phyloP scores from a whole-genome alignment of 495 filamentous ascomycete genomes.

The Endocarpon pusillum region DNA sequence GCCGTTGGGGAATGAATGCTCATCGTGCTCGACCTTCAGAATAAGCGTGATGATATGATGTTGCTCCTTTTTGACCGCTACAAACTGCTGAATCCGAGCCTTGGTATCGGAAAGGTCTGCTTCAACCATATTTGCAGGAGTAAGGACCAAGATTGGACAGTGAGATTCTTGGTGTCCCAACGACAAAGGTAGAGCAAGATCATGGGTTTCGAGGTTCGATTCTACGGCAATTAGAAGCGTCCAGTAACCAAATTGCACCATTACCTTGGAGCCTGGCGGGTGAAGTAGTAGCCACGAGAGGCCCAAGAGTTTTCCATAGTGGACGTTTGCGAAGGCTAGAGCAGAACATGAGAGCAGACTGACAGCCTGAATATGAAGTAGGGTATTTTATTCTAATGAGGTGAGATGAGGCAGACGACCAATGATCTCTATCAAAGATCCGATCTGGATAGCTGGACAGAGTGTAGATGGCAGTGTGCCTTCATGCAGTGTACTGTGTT shows the following conservation, averaged over 20 bases:
- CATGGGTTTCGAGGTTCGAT: conserved; percentile 30
- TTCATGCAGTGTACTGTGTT: neutral
- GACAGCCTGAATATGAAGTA: neutral
- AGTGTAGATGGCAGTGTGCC: neutral
- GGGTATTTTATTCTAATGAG: neutral
- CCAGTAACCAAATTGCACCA: neutral
- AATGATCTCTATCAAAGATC: too few species aligned
- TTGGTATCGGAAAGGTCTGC: neutral
- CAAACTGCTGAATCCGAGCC: too few species aligned
- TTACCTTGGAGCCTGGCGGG: conserved; percentile 31
- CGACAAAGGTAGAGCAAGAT: conserved; percentile 11
- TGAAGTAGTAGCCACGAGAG: conserved; percentile 23
- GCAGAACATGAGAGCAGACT: conserved; percentile 28
- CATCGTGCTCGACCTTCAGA: too few species aligned
- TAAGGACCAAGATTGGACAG: conserved; percentile 1
- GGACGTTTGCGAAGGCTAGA: conserved; percentile 33
- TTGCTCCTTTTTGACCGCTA: too few species aligned
- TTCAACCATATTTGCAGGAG: neutral
- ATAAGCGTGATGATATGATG: too few species aligned
- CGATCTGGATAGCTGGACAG: too few species aligned
- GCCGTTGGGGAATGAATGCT: too few species aligned
- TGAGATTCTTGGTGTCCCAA: conserved; percentile 7
- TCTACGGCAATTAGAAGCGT: conserved; percentile 21
- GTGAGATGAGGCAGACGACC: neutral
- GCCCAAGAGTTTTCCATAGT: conserved; percentile 30